A percentile compares a stretch with the other conserved stretches of the same genome.
Conservation (phyloP, 768 basidiomycete genomes). For the Collybia nuda region DNA sequence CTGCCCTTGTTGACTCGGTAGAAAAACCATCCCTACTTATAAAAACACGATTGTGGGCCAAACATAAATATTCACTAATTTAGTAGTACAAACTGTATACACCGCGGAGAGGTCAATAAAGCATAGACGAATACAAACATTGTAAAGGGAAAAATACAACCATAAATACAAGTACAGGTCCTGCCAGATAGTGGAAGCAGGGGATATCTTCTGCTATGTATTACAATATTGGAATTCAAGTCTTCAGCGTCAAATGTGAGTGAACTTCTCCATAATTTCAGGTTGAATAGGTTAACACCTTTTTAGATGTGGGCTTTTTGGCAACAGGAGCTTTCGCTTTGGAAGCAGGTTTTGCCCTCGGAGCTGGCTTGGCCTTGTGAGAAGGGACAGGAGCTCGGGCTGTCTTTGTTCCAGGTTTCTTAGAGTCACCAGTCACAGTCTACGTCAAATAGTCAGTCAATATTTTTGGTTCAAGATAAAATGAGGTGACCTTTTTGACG, state of each 20-base stretch:
- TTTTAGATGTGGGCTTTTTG: conserved; percentile 20
- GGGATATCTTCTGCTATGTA: too few relatives aligned
- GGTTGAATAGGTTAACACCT: conserved; percentile 9
- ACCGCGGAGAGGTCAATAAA: too few relatives aligned
- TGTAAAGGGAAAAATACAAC: too few relatives aligned
- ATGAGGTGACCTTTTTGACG: conserved; percentile 56
- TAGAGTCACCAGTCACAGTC: conserved; percentile 38
- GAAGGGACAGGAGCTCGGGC: conserved; percentile 28
- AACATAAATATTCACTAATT: too few relatives aligned
- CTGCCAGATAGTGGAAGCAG: too few relatives aligned
- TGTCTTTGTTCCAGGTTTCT: conserved; percentile 29
- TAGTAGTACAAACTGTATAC: too few relatives aligned
- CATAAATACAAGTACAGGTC: too few relatives aligned
- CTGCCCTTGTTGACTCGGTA: too few relatives aligned
- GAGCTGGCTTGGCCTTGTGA: conserved; percentile 26
- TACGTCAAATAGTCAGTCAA: conserved; percentile 9
- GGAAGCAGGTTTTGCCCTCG: conserved; percentile 24
- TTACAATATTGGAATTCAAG: background rate
- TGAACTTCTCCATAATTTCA: too few relatives aligned
- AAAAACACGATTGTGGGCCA: background rate
- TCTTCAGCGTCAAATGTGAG: background rate
- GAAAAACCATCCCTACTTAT: too few relatives aligned
- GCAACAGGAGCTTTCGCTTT: conserved; percentile 20
- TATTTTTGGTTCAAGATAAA: background rate
- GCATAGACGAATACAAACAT: too few relatives aligned